phyloP scores from a whole-genome alignment of 352 stramenopile genomes.

The Saprolegnia diclina region DNA sequence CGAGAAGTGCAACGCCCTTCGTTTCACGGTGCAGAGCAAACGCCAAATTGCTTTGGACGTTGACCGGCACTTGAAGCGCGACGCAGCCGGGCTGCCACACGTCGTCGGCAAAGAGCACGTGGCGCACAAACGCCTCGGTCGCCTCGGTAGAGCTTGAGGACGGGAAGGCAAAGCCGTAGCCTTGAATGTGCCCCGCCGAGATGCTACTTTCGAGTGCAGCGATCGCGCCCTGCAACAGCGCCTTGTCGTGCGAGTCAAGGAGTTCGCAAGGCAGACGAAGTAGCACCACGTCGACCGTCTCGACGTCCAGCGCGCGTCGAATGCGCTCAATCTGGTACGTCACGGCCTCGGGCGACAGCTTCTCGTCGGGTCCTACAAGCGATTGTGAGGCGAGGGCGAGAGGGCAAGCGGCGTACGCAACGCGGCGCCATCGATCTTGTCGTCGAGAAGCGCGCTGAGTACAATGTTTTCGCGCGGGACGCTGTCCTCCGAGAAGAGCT shows the following conservation, averaged over 20 bases:
- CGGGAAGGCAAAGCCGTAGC: slow-evolving; percentile 28
- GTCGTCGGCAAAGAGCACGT: slow-evolving; percentile 1
- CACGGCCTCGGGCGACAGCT: slow-evolving; percentile 40
- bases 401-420: not conserved
- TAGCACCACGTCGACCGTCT: slow-evolving; percentile 40
- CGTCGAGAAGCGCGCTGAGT: slow-evolving; percentile 50
- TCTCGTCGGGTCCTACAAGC: slow-evolving; percentile 33
- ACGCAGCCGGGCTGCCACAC: slow-evolving; percentile 38
- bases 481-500: slow-evolving; percentile 51
- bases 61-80: slow-evolving; percentile 54
- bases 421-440: slow-evolving; percentile 32
- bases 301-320: slow-evolving; percentile 45
- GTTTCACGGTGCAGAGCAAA: slow-evolving; percentile 33
- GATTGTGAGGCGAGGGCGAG: not conserved
- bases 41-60: slow-evolving; percentile 40
- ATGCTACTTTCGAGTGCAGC: not conserved
- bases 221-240: slow-evolving; percentile 49
- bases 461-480: slow-evolving; percentile 60
- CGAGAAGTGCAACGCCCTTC: slow-evolving; percentile 50
- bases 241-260: slow-evolving; percentile 47
- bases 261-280: slow-evolving; percentile 13
- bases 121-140: not conserved
- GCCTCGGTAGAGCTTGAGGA: not conserved
- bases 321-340: slow-evolving; percentile 45
- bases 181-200: slow-evolving; percentile 18